Conservation (phyloP, 2,329 filamentous ascomycete genomes). For the Fusarium nematophilum region DNA sequence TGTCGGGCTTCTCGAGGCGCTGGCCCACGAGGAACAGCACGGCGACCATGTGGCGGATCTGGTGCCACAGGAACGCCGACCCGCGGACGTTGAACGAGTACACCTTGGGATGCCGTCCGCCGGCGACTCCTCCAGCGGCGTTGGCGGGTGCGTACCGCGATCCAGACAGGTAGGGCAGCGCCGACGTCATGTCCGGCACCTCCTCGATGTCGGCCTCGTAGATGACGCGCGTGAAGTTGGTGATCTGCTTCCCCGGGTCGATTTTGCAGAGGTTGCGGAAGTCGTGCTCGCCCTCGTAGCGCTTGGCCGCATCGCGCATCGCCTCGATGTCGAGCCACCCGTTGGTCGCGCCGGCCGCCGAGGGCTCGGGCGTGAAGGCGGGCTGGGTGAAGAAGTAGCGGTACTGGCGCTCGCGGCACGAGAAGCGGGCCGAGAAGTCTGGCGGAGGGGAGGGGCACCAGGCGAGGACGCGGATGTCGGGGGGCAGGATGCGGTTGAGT, state of each 20-base stretch:
- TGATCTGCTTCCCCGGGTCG: constrained; percentile 89
- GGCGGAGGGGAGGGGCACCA: constrained; percentile 88
- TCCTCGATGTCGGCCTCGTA: constrained; percentile 83
- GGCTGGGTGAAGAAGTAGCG: constrained; percentile 99
- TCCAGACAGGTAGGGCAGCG: constrained; percentile 65
- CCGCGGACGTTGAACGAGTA: constrained; percentile 92
- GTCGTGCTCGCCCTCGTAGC: constrained; percentile 87
- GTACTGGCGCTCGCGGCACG: constrained; percentile 90
- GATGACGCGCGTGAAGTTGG: constrained; percentile 82
- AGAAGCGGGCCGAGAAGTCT: constrained; percentile 91
- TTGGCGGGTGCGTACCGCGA: constrained; percentile 49
- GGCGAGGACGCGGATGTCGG: constrained; percentile 89
- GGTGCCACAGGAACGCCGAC: constrained; percentile 96
- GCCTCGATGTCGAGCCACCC: constrained; percentile 89
- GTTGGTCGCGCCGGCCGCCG: constrained; percentile 57
- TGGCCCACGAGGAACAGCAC: constrained; percentile 94
- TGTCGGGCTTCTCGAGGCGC: constrained; percentile 78
- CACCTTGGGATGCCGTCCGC: constrained; percentile 66
- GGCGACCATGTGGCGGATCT: constrained; percentile 94
- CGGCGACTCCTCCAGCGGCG: constrained; percentile 3
- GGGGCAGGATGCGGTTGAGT: constrained; percentile 87
- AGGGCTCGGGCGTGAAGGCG: constrained; percentile 74
- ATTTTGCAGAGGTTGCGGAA: constrained; percentile 98
- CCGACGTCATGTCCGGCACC: constrained; percentile 65
- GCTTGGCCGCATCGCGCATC: constrained; percentile 84